These are phyloP conservation scores for Skeletonema menzelii DNA, from an alignment of 108 stramenopile species.

Conservation along the genomic window DNA sequence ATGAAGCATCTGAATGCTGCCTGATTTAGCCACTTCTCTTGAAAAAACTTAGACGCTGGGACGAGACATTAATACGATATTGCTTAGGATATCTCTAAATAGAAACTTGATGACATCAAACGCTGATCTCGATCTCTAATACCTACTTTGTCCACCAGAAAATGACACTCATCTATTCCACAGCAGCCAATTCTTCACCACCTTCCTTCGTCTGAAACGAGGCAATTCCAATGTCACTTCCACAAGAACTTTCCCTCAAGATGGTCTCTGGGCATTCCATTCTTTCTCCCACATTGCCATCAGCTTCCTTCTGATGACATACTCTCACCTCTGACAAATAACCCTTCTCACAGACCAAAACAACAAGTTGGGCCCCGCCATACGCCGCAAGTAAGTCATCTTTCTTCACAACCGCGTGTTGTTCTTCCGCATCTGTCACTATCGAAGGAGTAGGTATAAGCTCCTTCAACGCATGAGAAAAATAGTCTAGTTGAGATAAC, in stretches of 20 bases:
- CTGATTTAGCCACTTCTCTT: too few species aligned
- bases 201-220: background rate
- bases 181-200: background rate
- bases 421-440: constrained; percentile 12
- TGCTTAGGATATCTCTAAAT: too few species aligned
- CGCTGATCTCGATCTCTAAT: background rate
- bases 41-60: too few species aligned
- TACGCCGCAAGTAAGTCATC: constrained; percentile 41
- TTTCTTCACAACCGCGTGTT: constrained; percentile 25
- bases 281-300: constrained; percentile 30
- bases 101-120: background rate
- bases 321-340: constrained; percentile 58
- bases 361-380: background rate
- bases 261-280: constrained; percentile 41
- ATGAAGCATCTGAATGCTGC: too few species aligned
- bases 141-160: background rate
- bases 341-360: constrained; percentile 35
- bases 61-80: too few species aligned
- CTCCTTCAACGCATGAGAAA: constrained; percentile 37
- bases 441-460: constrained; percentile 49
- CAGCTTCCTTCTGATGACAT: constrained; percentile 41
- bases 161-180: background rate
- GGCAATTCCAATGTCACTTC: constrained; percentile 34
- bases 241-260: constrained; percentile 41
- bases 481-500: constrained; percentile 56